A percentile compares a stretch with the other conserved stretches of the same genome.
Evolutionary conservation across 176 grass and related monocot genomes (phyloP).

Genomic region (Eragrostis curvula): DNA sequence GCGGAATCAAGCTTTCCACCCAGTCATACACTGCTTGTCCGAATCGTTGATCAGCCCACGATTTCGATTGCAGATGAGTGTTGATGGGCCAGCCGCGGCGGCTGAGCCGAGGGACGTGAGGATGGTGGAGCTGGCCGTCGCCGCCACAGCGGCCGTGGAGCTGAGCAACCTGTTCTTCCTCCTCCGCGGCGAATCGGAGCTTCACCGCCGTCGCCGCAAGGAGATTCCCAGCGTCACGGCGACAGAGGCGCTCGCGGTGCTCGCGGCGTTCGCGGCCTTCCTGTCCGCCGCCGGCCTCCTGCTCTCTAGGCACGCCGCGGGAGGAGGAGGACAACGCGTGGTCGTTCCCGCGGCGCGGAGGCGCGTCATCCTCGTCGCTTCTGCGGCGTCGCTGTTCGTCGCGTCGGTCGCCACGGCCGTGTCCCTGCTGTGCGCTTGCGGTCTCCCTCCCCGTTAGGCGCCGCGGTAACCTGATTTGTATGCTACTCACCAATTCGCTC

Average conservation of each 20-base stretch:
- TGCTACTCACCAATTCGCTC: no score
- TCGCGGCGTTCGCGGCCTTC: neutral
- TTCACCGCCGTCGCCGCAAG: neutral
- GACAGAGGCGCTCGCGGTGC: no score
- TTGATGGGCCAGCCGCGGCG: no score
- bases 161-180: conserved; percentile 8
- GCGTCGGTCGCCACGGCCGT: neutral
- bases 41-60: no score
- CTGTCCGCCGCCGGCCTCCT: neutral
- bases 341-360: neutral
- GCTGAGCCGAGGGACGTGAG: no score
- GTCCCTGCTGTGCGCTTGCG: neutral
- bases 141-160: neutral
- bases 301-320: neutral
- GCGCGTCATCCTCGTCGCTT: neutral
- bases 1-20: no score
- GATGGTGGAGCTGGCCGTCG: neutral
- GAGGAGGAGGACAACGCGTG: no score
- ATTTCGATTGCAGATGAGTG: no score
- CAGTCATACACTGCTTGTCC: no score
- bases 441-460: no score
- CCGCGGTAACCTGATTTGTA: no score
- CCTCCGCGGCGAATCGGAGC: neutral
- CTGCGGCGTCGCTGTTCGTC: neutral
- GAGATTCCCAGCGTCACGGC: neutral